Evolutionary conservation across 495 filamentous ascomycete genomes (phyloP).

Genomic region (Venustampulla echinocandica): DNA sequence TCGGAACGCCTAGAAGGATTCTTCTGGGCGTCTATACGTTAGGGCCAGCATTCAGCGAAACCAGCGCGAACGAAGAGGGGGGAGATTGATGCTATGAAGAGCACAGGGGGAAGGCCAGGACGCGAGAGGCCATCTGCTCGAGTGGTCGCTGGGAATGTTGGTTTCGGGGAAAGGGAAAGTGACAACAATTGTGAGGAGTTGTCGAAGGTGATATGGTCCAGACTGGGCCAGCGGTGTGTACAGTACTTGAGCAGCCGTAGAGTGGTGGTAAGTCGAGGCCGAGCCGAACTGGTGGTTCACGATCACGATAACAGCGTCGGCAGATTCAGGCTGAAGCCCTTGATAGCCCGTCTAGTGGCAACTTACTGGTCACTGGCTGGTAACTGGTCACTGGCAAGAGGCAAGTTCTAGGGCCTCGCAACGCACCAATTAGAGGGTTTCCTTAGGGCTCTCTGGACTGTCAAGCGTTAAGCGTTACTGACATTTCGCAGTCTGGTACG

Average conservation of each 20-base stretch:
- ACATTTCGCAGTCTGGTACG: too few species aligned
- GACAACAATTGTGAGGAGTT: neutral
- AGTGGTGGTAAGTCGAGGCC: too few species aligned
- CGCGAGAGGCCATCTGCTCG: slow-evolving; percentile 16
- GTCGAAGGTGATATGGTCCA: too few species aligned
- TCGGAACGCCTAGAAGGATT: too few species aligned
- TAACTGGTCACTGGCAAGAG: neutral
- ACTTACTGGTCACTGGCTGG: neutral
- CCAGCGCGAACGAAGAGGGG: slow-evolving; percentile 9
- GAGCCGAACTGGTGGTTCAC: neutral
- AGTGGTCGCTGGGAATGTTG: too few species aligned
- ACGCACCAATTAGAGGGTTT: too few species aligned
- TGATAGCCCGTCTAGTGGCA: neutral
- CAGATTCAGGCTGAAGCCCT: slow-evolving; percentile 1
- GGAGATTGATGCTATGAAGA: slow-evolving; percentile 14
- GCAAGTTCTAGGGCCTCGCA: too few species aligned
- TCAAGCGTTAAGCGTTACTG: too few species aligned
- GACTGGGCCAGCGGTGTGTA: too few species aligned
- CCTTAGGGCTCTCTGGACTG: too few species aligned
- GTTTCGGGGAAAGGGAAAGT: neutral
- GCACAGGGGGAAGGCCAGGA: slow-evolving; percentile 2
- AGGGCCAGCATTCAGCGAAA: slow-evolving; percentile 17
- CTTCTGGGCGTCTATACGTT: slow-evolving; percentile 13
- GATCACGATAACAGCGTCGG: too few species aligned
- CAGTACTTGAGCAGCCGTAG: too few species aligned